Base-by-base conservation (phyloP, 768 basidiomycete genomes). In the Pulveroboletus ravenelii region DNA sequence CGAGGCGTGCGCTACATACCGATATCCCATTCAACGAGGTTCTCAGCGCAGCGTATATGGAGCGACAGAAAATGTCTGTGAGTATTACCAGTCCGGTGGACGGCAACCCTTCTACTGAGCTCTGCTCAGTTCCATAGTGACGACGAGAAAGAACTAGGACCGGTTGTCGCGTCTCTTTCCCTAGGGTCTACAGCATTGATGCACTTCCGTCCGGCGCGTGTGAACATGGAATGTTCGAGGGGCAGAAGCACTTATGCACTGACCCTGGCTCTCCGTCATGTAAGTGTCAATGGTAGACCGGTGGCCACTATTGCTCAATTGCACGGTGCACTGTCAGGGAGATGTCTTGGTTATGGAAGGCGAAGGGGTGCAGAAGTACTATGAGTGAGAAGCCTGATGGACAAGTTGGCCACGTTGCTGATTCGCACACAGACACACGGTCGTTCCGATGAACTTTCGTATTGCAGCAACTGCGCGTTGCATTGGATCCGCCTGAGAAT, bases 331-430 rank as follows among this genome's bases (percentile, higher is more conserved):
- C n/a, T 36, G 15, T n/a, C 57, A 89, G 86, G 88, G 88, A 3
- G 89, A 90, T 57, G 72, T 89, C 15, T 66, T 90, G 45, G 78
- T 89, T 10, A 90, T 89, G 88, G 82, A 89, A 32, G 87, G 88
- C 6, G 70, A 73, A 5, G 76, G 66, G 5, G 76, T 90, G 9
- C 88, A 90, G 60, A 71, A 79, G 42, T 75, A 69, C 61, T 90
- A 90, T 49, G 84, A 90, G 85, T 87, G 60, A 66, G 83, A 58
- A 32, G 14, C 23, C 46, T 38, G 25, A 15, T 40, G 18, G 20
- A 20, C 30, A 35, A 32, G 48, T 8, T 51, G 30, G 8, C n/a
- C 50, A 8, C 45, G 52, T 52, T 48, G 50, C 51, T 62, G 41
- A 58, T 29, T 12, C 48, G 9, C n/a, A 18, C 52, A 15, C 45